Base-by-base conservation (phyloP, 2,329 filamentous ascomycete species). In the Drechslerella coelobrocha region DNA sequence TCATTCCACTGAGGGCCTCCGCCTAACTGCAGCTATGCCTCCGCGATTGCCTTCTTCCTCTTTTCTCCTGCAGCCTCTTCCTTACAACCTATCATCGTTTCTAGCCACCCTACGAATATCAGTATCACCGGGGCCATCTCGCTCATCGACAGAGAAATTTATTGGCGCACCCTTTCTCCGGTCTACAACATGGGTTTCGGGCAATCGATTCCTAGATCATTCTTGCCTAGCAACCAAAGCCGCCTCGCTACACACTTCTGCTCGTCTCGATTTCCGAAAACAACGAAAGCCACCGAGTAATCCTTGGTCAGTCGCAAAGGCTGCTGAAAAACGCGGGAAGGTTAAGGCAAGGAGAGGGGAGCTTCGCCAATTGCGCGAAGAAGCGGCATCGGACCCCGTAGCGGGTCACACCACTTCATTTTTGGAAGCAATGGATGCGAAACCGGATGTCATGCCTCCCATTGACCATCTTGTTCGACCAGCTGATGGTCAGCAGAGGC, bases 341-440 rank as follows among this genome's bases (percentile, higher is more conserved):
- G 65, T 69, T 21, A 69, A 17, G n/a, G 85, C 89, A 76, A 87
- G 91, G 55, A 91, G 89, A 76, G 83, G 85, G 72, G 86, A 87
- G 73, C 84, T 97, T 61, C 79, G 86, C 69, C 81, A 85, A 73
- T 82, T 87, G 77, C 86, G 90, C 68, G 82, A 85, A 66, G 83
- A 83, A 50, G 83, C 83, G 48, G 83, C 88, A 74, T 93, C 93
- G 54, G 86, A 95, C 78, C 90, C 92, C 0, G 83, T 99, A 73
- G 85, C 88, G 75, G 94, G 93, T 77, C 83, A 88, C 68, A 80
- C 84, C 37, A 97, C 94, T 14, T 85, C 92, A 27, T 97, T 96
- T 77, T 81, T 96, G 76, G 84, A 91, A 80, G 92, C 91, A 2
- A 87, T 96, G 75, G 88, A 91, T 77, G 85, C 84, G 8, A 62